These are phyloP conservation scores for Smittium culicis DNA, from an alignment of 371 early-diverging fungal genomes.

Conservation along the genomic window DNA sequence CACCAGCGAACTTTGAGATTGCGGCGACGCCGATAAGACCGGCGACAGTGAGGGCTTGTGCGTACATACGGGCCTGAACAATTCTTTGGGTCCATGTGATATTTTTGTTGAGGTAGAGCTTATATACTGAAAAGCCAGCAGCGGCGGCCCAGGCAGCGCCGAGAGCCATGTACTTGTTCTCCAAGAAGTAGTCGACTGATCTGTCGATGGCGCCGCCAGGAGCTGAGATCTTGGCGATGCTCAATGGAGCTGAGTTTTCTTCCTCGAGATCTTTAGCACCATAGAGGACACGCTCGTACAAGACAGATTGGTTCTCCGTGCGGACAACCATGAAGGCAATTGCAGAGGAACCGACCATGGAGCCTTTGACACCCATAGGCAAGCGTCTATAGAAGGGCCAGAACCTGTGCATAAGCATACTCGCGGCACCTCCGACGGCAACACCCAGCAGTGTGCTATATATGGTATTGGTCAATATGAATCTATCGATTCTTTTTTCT, in stretches of 20 bases:
- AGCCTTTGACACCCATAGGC: constrained; percentile 4
- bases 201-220: constrained; percentile 9
- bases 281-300: not conserved
- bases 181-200: constrained; percentile 24
- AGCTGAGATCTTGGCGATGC: not conserved
- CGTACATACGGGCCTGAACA: constrained; percentile 64
- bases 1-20: constrained; percentile 19
- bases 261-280: not conserved
- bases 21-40: constrained; percentile 29
- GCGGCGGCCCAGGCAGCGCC: constrained; percentile 54
- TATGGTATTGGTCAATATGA: not conserved
- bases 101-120: constrained; percentile 49
- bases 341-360: constrained; percentile 4
- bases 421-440: not conserved
- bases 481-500: not conserved
- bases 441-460: not conserved
- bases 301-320: not conserved
- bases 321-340: not conserved
- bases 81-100: constrained; percentile 53
- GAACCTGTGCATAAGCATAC: not conserved
- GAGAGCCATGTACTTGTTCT: constrained; percentile 36
- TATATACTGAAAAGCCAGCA: constrained; percentile 47
- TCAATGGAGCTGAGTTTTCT: too few species aligned
- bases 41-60: constrained; percentile 28
- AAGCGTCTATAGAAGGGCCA: constrained; percentile 7